Evolutionary conservation across 2,329 filamentous ascomycete genomes (phyloP).

Genomic region (Calonectria hongkongensis): DNA sequence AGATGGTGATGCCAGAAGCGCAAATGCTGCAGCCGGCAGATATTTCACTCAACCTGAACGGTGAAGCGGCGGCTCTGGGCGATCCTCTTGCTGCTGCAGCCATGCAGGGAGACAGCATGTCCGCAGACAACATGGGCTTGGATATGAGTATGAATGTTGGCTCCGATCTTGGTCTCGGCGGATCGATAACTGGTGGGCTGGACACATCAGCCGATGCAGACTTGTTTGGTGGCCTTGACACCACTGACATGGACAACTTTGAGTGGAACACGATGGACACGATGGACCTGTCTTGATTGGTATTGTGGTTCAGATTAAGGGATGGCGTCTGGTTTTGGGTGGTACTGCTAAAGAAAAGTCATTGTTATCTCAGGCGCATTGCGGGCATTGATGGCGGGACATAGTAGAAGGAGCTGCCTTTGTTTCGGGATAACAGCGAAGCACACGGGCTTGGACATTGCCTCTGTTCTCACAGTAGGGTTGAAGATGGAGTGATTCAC

Average conservation of each 20-base stretch:
- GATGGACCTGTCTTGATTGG: slow-evolving; percentile 58
- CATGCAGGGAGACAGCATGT: slow-evolving; percentile 63
- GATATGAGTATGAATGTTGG: slow-evolving; percentile 65
- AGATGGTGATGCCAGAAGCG: slow-evolving; percentile 69
- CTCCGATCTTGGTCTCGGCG: slow-evolving; percentile 62
- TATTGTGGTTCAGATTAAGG: not conserved
- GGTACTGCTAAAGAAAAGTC: slow-evolving; percentile 19
- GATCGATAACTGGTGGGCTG: slow-evolving; percentile 57
- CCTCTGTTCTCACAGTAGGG: not conserved
- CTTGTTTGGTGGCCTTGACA: slow-evolving; percentile 62
- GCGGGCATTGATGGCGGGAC: slow-evolving; percentile 26
- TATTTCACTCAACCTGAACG: slow-evolving; percentile 64
- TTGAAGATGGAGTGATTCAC: slow-evolving; percentile 5
- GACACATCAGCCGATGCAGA: slow-evolving; percentile 61
- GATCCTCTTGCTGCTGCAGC: slow-evolving; percentile 66
- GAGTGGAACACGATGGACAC: slow-evolving; percentile 61
- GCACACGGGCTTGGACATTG: not conserved
- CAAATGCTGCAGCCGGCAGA: slow-evolving; percentile 66
- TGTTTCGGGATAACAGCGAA: slow-evolving; percentile 1
- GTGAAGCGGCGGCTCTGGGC: slow-evolving; percentile 61
- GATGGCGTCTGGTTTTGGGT: slow-evolving; percentile 29
- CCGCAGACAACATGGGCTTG: slow-evolving; percentile 64
- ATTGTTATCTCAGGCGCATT: slow-evolving; percentile 35
- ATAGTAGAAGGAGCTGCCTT: not conserved
- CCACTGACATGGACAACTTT: slow-evolving; percentile 67